Base-by-base conservation (phyloP, 2,329 filamentous ascomycete genomes). In the Alternaria incomplexa region DNA sequence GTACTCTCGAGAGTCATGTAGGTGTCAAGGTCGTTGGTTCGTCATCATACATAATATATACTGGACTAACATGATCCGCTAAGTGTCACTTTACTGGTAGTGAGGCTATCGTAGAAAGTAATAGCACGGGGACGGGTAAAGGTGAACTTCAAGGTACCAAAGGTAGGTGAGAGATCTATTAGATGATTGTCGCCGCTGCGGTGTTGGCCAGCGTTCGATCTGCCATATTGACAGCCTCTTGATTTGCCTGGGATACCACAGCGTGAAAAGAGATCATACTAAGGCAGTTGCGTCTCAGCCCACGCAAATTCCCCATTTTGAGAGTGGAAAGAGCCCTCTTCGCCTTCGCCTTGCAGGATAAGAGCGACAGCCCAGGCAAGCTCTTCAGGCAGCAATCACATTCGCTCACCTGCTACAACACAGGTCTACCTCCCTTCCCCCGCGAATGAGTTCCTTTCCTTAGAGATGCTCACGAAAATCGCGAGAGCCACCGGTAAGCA, bases 11-110 rank as follows among this genome's bases (percentile, higher is more conserved):
- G 30, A 8, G 30, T 32, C 0, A 8, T n/a, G 6, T 9, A 9
- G 32, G 7, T n/a, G 15, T 3, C 0, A n/a, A 36, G 32, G 0
- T 5, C 0, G 4, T 36, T 36, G 32, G 4, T 3, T 1, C 0
- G 0, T 36, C n/a, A 1, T 0, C 15, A 5, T n/a, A 1, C 5
- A 9, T 9, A 5, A 36, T 36, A 36, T 36, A 36, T 36, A 9
- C 32, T 32, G 8, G 32, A n/a, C n/a, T n/a, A n/a, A n/a, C n/a
- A n/a, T n/a, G n/a, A n/a, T n/a, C n/a, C n/a, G 1, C 7, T 4
- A 5, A 5, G 15, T n/a, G 7, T 4, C 32, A 36, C 15, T 40
- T 17, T 17, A n/a, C 13, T n/a, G 4, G 8, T 1, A 2, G 32
- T 40, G 32, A 40, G 32, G 15, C 15, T 2, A n/a, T n/a, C 6